Evolutionary conservation across 345 rosid species (phyloP), one percentile per base, ranked within the genome.

Genomic region (Reutealis trisperma): DNA sequence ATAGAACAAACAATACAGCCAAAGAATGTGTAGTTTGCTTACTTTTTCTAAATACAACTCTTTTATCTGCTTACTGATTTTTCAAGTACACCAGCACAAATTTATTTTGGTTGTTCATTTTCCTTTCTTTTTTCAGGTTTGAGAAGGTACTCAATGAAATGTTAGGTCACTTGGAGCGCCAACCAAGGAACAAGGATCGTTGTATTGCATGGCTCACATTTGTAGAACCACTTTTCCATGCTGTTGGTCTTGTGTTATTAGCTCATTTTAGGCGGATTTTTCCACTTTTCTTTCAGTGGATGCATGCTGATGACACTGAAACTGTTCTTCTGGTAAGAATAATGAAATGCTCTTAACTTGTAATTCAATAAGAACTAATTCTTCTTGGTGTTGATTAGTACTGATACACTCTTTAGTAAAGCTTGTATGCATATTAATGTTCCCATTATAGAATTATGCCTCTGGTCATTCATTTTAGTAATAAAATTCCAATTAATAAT

Each of bases 91-190:
- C 13, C 15, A 27, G 55, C 44, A 15, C 57, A 19, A 24, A 37
- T 54, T 8, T 22, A 47, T 45, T 42, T 12, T 24, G 2, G 19
- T 34, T 10, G 8, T 32, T 41, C 58, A 25, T n/a, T 15, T 49
- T 51, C 18, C 14, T 41, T 59, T 22, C 63, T 49, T 58, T 60
- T 10, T 62, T 9, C 82, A 94, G 98, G 98, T 78, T 83, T 66
- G 95, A 93, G 69, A 93, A 72, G 85, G 85, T 90, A 30, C 86
- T 94, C 71, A 88, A 82, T 49, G 98, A 91, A 87, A 93, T 93
- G 95, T 76, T 93, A 42, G 82, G 90, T 66, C 96, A 94, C 82
- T 80, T 94, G 83, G 98, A 93, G 86, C 95, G 98, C 68, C 97
- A 93, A 77, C 95, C 97, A 61, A 85, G 93, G 80, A 85, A 88